Percentiles rank a stretch among this genome's conserved stretches.
These are phyloP conservation scores for Jasminum sambac DNA, from an alignment of 257 asterid species.

Conservation along the genomic window DNA sequence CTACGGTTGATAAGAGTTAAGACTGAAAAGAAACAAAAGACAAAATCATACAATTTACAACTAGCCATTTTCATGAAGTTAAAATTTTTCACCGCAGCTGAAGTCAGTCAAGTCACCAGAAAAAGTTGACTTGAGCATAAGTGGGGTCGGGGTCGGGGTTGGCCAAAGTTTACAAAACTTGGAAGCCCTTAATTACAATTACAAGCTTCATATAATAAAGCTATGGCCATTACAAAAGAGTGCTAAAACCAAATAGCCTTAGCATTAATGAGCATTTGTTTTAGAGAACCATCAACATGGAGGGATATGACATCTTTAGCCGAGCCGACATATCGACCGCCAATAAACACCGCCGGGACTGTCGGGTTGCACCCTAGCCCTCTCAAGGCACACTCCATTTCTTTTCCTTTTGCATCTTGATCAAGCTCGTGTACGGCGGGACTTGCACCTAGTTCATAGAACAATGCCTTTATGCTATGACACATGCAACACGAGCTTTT, in stretches of 20 bases:
- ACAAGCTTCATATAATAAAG: constrained; percentile 25
- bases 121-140: constrained; percentile 28
- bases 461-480: constrained; percentile 74
- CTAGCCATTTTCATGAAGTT: constrained; percentile 10
- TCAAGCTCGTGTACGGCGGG: constrained; percentile 77
- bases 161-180: constrained; percentile 12
- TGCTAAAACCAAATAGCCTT: constrained; percentile 73
- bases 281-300: constrained; percentile 75
- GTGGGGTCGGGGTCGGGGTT: not conserved
- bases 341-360: constrained; percentile 76
- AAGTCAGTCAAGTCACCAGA: constrained; percentile 42
- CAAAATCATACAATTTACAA: not conserved
- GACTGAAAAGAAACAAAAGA: not conserved
- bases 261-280: constrained; percentile 63
- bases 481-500: constrained; percentile 93
- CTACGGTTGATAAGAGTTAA: not conserved
- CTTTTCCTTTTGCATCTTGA: constrained; percentile 51
- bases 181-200: constrained; percentile 27
- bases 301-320: constrained; percentile 62
- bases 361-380: constrained; percentile 67
- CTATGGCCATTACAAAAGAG: constrained; percentile 3
- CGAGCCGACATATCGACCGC: constrained; percentile 67
- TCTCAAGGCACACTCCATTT: constrained; percentile 63
- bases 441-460: constrained; percentile 75
- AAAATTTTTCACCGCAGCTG: constrained; percentile 10